These are phyloP conservation scores for Alternaria triticina DNA, from an alignment of 2,329 filamentous ascomycete genomes.

Conservation along the genomic window DNA sequence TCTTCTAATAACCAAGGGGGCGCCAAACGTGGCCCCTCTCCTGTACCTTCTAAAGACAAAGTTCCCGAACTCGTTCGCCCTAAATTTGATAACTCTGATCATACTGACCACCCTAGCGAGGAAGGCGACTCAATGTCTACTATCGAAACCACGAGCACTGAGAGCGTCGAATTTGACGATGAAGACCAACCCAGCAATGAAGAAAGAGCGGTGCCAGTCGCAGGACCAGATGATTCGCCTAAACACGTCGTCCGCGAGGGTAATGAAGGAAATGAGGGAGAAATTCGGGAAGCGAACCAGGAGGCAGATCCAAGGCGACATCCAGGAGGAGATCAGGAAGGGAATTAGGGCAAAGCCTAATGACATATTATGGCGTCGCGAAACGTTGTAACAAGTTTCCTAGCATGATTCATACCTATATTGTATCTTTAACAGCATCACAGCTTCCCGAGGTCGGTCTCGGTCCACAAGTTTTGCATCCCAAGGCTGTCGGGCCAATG, in stretches of 20 bases:
- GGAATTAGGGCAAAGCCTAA: too few species aligned
- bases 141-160: not conserved
- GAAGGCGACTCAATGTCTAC: not conserved
- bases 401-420: too few species aligned
- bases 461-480: too few species aligned
- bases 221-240: not conserved
- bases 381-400: too few species aligned
- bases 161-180: not conserved
- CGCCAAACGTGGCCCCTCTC: not conserved
- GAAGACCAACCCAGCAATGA: not conserved
- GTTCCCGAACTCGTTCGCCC: not conserved
- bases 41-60: not conserved
- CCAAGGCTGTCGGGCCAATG: too few species aligned
- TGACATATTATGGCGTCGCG: too few species aligned
- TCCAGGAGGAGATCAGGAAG: too few species aligned
- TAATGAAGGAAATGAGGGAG: not conserved
- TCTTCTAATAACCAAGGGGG: not conserved
- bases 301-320: accelerated
- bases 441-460: too few species aligned
- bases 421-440: too few species aligned
- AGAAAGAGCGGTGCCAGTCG: not conserved
- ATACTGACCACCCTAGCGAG: not conserved
- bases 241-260: not conserved
- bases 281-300: not conserved
- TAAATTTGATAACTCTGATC: not conserved